Evolutionary conservation across 331 rosid genomes (phyloP).

Genomic region (Pyracantha coccinea): DNA sequence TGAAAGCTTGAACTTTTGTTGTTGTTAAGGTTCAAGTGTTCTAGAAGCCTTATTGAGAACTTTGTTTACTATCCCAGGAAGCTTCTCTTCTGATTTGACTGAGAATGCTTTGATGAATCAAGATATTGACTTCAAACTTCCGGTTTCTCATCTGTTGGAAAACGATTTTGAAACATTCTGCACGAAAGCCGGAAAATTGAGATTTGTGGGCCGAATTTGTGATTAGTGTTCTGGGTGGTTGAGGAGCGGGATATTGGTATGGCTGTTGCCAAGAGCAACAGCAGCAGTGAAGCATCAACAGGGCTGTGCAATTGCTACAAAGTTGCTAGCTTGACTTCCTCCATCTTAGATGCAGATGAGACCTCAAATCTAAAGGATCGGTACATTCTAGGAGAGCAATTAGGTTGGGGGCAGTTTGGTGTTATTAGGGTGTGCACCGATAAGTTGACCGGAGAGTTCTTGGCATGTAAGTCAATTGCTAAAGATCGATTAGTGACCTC

Average conservation of each 20-base stretch:
- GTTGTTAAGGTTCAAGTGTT: background rate
- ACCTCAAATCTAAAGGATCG: conserved; percentile 51
- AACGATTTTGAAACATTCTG: background rate
- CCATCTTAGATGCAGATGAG: conserved; percentile 49
- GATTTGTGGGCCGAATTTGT: conserved; percentile 12
- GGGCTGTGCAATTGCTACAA: conserved; percentile 47
- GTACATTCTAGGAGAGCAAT: conserved; percentile 70
- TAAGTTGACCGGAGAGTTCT: conserved; percentile 56
- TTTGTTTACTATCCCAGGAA: conserved; percentile 1
- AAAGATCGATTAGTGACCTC: conserved; percentile 72
- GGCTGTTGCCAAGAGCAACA: conserved; percentile 62
- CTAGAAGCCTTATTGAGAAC: conserved; percentile 9
- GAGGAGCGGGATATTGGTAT: conserved; percentile 35
- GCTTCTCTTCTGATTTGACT: conserved; percentile 18
- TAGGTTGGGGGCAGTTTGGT: conserved; percentile 91
- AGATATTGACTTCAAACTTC: conserved; percentile 4
- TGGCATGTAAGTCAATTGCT: conserved; percentile 84
- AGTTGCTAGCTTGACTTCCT: conserved; percentile 47
- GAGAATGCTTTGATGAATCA: conserved; percentile 11
- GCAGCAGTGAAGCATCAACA: conserved; percentile 26
- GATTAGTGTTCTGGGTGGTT: conserved; percentile 11
- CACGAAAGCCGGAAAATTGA: background rate
- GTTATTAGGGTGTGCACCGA: conserved; percentile 64
- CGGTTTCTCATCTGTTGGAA: conserved; percentile 8
- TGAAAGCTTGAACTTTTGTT: conserved; percentile 8